Evolutionary conservation across 2,329 filamentous ascomycete genomes (phyloP).

Genomic region (Escovopsis sp.): DNA sequence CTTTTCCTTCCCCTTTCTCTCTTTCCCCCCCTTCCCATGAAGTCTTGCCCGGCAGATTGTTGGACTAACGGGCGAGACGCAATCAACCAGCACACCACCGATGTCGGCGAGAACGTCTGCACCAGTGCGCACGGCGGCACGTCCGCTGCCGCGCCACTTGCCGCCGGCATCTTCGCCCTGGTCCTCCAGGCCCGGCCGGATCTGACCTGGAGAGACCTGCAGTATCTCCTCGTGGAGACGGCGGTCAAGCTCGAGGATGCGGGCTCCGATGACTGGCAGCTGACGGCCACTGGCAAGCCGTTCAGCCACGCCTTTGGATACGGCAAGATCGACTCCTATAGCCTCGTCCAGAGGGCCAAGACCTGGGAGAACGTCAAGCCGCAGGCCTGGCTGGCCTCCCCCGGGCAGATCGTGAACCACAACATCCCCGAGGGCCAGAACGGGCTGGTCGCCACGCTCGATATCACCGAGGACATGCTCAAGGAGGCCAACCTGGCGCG

Average conservation of each 20-base stretch:
- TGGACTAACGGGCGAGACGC: too few relatives aligned
- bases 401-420: constrained; percentile 83
- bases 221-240: constrained; percentile 77
- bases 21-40: too few relatives aligned
- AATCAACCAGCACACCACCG: constrained; percentile 61
- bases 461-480: constrained; percentile 70
- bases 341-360: constrained; percentile 73
- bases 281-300: constrained; percentile 64
- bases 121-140: constrained; percentile 80
- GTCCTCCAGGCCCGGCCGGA: constrained; percentile 75
- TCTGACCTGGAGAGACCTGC: constrained; percentile 83
- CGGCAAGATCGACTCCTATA: constrained; percentile 83
- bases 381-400: constrained; percentile 86
- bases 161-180: constrained; percentile 81
- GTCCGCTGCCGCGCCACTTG: constrained; percentile 85
- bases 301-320: constrained; percentile 95
- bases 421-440: constrained; percentile 70
- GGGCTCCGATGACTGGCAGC: constrained; percentile 51
- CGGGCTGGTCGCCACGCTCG: constrained; percentile 66
- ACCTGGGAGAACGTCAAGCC: constrained; percentile 81
- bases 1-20: too few relatives aligned
- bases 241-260: constrained; percentile 63
- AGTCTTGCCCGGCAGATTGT: too few relatives aligned
- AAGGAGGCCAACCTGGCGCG: constrained; percentile 69
- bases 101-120: constrained; percentile 73